Evolutionary conservation across 345 rosid genomes (phyloP).

Genomic region (Raphanus raphanistrum): DNA sequence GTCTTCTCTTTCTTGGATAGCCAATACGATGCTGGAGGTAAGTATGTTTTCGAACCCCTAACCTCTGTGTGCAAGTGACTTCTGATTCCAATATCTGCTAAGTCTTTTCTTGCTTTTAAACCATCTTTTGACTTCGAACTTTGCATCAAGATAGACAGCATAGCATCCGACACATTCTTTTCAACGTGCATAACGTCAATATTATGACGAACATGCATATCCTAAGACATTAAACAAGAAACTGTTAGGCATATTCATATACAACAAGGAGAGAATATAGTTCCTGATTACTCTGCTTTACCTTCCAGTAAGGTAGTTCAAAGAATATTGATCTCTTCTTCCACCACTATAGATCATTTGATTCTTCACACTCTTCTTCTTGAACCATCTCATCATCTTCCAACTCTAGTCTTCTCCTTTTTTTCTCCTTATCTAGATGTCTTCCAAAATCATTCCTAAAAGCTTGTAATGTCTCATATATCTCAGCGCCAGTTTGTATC

Average conservation of each 20-base stretch:
- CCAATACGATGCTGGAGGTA: not conserved
- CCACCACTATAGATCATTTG: not conserved
- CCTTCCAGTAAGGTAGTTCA: constrained; percentile 2
- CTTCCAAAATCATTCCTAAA: not conserved
- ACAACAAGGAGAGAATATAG: not conserved
- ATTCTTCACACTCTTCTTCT: not conserved
- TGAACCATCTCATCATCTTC: not conserved
- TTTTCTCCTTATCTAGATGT: not conserved
- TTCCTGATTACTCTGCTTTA: not conserved
- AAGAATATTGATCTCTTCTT: constrained; percentile 8
- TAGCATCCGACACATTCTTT: not conserved
- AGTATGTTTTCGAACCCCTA: not conserved
- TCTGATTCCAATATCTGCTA: not conserved
- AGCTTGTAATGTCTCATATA: not conserved
- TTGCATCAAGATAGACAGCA: not conserved
- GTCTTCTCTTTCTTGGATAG: not conserved
- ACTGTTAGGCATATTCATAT: not conserved
- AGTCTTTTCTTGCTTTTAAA: not conserved
- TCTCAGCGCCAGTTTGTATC: not conserved
- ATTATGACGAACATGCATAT: not conserved
- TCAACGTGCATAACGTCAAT: not conserved
- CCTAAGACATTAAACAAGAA: not conserved
- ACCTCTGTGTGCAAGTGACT: not conserved
- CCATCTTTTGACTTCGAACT: not conserved
- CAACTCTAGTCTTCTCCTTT: not conserved